These are phyloP conservation scores for Dichotomopilus funicola DNA, from an alignment of 2,329 filamentous ascomycete genomes.

Conservation along the genomic window DNA sequence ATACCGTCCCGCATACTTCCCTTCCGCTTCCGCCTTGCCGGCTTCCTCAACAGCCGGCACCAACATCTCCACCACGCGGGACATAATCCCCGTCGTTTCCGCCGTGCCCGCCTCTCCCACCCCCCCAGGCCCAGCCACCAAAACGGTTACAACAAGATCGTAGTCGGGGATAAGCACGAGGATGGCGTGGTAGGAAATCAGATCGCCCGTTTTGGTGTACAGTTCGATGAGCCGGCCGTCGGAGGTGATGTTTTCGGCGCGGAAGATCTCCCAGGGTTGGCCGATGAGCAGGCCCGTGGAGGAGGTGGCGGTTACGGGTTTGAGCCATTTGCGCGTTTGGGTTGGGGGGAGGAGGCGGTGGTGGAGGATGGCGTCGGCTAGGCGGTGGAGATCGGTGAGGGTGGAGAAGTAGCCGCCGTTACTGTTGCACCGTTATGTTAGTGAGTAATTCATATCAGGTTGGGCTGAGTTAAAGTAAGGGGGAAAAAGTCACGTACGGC, in stretches of 20 bases:
- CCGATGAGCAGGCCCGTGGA: conserved; percentile 35
- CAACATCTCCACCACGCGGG: conserved; percentile 29
- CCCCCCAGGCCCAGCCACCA: conserved; percentile 28
- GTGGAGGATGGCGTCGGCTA: conserved; percentile 37
- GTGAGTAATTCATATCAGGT: background rate
- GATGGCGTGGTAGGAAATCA: conserved; percentile 35
- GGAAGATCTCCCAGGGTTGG: conserved; percentile 43
- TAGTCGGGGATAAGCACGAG: conserved; percentile 42
- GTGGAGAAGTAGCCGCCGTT: conserved; percentile 37
- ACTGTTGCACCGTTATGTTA: background rate
- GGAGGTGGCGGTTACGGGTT: conserved; percentile 35
- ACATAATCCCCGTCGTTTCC: conserved; percentile 11
- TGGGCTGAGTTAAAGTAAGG: no score
- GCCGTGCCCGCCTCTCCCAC: conserved; percentile 11
- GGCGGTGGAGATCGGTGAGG: conserved; percentile 35
- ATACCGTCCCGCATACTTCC: conserved; percentile 34
- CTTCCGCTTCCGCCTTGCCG: conserved; percentile 31
- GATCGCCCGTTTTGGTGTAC: conserved; percentile 41
- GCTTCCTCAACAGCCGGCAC: conserved; percentile 39
- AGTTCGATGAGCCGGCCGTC: conserved; percentile 39
- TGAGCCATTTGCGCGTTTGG: conserved; percentile 40
- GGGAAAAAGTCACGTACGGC: conserved; percentile 31
- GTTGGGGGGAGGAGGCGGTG: conserved; percentile 35
- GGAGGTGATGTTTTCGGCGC: conserved; percentile 30
- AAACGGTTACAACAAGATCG: conserved; percentile 35